phyloP scores from a whole-genome alignment of 345 rosid species.

The Nasturtium officinale region DNA sequence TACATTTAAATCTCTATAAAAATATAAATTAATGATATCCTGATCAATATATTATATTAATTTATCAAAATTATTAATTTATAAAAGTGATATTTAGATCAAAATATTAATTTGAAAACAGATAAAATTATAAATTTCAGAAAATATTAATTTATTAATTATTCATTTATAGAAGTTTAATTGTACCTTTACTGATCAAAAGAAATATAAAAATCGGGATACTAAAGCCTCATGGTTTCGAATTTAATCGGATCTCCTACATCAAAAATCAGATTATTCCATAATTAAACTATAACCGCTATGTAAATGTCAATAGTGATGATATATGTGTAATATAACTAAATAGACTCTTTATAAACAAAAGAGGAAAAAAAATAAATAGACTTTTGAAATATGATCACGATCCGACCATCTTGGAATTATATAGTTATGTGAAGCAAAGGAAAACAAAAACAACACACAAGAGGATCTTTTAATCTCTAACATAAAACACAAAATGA shows the following conservation, averaged over 20 bases:
- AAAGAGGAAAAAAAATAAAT: too few relatives aligned
- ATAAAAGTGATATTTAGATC: too few relatives aligned
- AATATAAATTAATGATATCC: too few relatives aligned
- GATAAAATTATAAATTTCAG: too few relatives aligned
- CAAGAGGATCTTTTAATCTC: neutral
- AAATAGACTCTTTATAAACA: too few relatives aligned
- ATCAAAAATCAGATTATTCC: neutral
- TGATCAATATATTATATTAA: too few relatives aligned
- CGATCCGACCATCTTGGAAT: neutral
- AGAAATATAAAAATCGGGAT: neutral
- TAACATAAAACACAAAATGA: neutral
- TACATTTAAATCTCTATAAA: too few relatives aligned
- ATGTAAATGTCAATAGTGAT: neutral
- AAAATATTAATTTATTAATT: too few relatives aligned
- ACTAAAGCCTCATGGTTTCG: neutral
- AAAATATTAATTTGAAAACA: too few relatives aligned
- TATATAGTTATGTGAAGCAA: constrained; percentile 6
- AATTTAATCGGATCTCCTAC: neutral
- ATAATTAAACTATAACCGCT: neutral
- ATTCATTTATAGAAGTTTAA: too few relatives aligned
- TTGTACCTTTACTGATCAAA: too few relatives aligned
- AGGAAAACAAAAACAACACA: constrained; percentile 4
- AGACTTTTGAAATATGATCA: neutral
- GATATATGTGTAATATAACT: neutral
- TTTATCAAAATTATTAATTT: too few relatives aligned